These are phyloP conservation scores for Fusarium verrucosum DNA, from an alignment of 2,329 filamentous ascomycete species.

Conservation along the genomic window DNA sequence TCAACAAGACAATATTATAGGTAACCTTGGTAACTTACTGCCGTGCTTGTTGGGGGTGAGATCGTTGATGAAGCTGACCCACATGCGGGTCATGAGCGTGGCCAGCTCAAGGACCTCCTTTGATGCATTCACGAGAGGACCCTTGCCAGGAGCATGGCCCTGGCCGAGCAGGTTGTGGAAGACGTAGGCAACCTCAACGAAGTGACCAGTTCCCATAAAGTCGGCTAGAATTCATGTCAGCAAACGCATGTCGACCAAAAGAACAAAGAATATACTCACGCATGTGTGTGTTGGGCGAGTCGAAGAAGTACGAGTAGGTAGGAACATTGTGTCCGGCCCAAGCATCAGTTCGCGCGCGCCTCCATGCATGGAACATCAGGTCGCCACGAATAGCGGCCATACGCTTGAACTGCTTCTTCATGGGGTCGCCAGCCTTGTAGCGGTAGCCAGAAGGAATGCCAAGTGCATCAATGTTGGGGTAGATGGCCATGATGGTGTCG, in stretches of 20 bases:
- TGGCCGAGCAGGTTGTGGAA: constrained; percentile 62
- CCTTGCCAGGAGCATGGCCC: constrained; percentile 42
- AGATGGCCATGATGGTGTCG: constrained; percentile 29
- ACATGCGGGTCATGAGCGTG: constrained; percentile 50
- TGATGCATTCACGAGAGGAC: constrained; percentile 53
- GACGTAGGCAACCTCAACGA: constrained; percentile 50
- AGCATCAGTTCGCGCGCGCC: constrained; percentile 61
- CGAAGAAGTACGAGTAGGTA: constrained; percentile 64
- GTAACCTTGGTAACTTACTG: constrained; percentile 1
- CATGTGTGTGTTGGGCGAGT: constrained; percentile 46
- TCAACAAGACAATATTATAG: rapidly evolving
- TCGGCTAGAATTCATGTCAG: background rate
- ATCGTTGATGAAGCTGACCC: constrained; percentile 53
- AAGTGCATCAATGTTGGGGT: constrained; percentile 37
- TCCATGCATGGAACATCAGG: constrained; percentile 62
- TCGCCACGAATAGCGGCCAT: constrained; percentile 63
- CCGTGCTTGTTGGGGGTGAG: constrained; percentile 52
- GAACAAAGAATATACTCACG: background rate
- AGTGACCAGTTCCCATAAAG: constrained; percentile 43
- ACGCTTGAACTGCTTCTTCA: constrained; percentile 59
- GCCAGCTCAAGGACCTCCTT: constrained; percentile 51
- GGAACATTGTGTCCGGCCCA: constrained; percentile 60
- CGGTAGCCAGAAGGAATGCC: constrained; percentile 31
- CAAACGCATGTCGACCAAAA: rapidly evolving
- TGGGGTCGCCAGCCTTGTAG: constrained; percentile 11